phyloP scores from a whole-genome alignment of 441 rosid species.

The Biscutella auriculata region DNA sequence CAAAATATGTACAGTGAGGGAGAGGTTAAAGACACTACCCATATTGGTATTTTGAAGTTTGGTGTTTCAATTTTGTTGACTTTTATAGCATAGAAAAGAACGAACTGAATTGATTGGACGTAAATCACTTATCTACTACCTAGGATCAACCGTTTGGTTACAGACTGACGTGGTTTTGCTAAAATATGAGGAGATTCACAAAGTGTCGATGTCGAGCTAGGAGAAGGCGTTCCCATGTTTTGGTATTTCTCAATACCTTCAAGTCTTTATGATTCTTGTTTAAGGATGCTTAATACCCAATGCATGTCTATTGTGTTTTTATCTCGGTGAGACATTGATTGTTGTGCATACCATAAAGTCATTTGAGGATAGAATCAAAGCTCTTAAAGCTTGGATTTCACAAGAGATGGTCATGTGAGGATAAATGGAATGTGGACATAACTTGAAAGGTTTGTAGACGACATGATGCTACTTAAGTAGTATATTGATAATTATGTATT shows the following conservation, averaged over 20 bases:
- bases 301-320: conserved; percentile 90
- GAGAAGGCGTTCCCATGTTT: conserved; percentile 94
- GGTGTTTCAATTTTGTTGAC: background rate
- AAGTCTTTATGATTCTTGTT: conserved; percentile 69
- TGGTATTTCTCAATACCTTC: conserved; percentile 48
- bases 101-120: conserved; percentile 69
- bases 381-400: conserved; percentile 62
- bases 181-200: conserved; percentile 82
- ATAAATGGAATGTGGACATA: conserved; percentile 66
- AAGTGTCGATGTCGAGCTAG: conserved; percentile 98
- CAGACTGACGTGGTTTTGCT: conserved; percentile 84
- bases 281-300: conserved; percentile 70
- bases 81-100: conserved; percentile 60
- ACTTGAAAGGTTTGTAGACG: conserved; percentile 65
- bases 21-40: background rate
- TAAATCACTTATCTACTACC: conserved; percentile 86
- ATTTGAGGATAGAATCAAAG: conserved; percentile 79
- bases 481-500: conserved; percentile 57
- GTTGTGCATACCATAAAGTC: conserved; percentile 97
- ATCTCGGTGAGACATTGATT: conserved; percentile 91
- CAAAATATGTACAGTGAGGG: conserved; percentile 74
- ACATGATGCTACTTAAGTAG: conserved; percentile 72
- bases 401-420: conserved; percentile 71
- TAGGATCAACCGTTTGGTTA: conserved; percentile 70
- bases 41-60: background rate